Percentiles rank a stretch among this genome's conserved stretches.
Evolutionary conservation across 768 basidiomycete genomes (phyloP).

Genomic region (Sistotremastrum suecicum): DNA sequence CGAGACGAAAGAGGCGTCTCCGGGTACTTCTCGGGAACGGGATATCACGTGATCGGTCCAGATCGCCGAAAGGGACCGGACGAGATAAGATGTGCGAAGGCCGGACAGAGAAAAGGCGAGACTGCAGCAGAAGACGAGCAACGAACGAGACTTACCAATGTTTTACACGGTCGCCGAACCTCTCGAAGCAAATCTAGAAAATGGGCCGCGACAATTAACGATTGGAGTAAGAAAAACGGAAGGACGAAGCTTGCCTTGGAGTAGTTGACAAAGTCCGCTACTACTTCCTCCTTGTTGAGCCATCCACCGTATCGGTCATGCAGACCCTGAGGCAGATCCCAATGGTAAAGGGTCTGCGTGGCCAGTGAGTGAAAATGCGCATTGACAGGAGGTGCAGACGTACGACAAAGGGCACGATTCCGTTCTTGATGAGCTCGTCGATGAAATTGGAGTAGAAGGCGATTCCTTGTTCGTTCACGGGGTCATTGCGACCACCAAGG

Average conservation of each 20-base stretch:
- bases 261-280: constrained; percentile 51
- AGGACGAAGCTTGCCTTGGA: constrained; percentile 26
- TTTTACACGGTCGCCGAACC: constrained; percentile 65
- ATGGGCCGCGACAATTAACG: no score
- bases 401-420: constrained; percentile 57
- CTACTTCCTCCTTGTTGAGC: constrained; percentile 57
- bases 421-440: constrained; percentile 45
- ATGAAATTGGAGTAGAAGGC: constrained; percentile 58
- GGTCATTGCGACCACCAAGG: constrained; percentile 56
- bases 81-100: constrained; percentile 10
- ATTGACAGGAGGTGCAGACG: constrained; percentile 12
- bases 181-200: constrained; percentile 50
- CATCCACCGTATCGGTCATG: constrained; percentile 65
- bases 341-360: constrained; percentile 53
- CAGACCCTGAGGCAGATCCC: constrained; percentile 67
- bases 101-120: neutral
- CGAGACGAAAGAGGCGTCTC: no score
- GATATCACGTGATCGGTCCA: no score
- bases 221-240: neutral
- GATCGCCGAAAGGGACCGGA: neutral
- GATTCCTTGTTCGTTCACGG: constrained; percentile 56
- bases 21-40: no score
- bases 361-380: neutral
- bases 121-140: constrained; percentile 3
- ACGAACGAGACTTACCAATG: constrained; percentile 34